Evolutionary conservation across 1,284 basidiomycete genomes (phyloP).

Genomic region (Crucibulum parvulum): DNA sequence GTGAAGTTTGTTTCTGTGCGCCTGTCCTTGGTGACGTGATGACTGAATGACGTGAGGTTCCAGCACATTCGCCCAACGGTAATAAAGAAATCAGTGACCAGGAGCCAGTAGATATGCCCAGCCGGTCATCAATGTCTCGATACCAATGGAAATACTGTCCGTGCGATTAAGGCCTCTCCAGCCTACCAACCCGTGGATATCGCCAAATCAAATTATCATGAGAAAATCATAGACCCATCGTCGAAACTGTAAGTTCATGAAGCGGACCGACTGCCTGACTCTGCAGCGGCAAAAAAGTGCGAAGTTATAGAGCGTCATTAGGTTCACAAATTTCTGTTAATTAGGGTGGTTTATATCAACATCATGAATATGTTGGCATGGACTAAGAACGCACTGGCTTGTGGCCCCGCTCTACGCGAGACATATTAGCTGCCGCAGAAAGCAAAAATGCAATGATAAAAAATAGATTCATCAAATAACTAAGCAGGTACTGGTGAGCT

Average conservation of each 20-base stretch:
- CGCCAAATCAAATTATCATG: background rate
- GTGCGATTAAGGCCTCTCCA: background rate
- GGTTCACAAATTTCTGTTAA: too few relatives aligned
- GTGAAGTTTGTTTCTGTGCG: background rate
- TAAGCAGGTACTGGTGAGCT: too few relatives aligned
- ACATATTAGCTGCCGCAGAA: too few relatives aligned
- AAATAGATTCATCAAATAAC: too few relatives aligned
- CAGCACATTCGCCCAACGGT: background rate
- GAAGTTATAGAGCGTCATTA: too few relatives aligned
- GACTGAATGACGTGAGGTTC: background rate
- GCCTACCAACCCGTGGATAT: background rate
- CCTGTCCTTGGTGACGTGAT: constrained; percentile 1
- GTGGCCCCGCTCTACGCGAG: background rate
- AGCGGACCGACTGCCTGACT: background rate
- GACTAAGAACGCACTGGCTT: background rate
- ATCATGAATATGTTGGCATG: background rate
- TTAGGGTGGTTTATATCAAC: background rate
- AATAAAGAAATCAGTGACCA: background rate
- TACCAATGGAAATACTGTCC: background rate
- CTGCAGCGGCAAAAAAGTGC: background rate
- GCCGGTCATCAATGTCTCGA: background rate
- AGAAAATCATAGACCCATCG: background rate
- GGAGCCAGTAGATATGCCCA: background rate
- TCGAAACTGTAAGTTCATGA: background rate
- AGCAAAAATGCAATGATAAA: too few relatives aligned